Evolutionary conservation across 768 basidiomycete genomes (phyloP).

Genomic region (Rhizopogon vesiculosus): DNA sequence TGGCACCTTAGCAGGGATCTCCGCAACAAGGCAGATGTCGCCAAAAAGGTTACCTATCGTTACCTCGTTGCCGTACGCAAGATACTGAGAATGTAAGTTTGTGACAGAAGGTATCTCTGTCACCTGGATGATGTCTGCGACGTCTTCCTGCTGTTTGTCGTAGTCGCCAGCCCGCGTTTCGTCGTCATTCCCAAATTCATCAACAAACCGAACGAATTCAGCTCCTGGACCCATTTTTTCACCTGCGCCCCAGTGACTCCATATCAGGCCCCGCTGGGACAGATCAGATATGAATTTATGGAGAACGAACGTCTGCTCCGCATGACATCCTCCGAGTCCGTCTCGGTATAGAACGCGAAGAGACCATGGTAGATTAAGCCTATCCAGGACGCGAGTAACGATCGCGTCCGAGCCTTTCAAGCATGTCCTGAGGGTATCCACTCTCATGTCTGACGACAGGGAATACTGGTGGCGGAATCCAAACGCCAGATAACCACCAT

Average conservation of each 20-base stretch:
- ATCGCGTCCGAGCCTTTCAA: slow-evolving; percentile 29
- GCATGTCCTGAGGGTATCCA: slow-evolving; percentile 10
- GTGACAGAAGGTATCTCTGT: slow-evolving; percentile 8
- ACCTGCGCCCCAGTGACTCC: not conserved
- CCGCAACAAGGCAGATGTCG: slow-evolving; percentile 9
- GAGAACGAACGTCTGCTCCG: not conserved
- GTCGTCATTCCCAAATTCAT: not conserved
- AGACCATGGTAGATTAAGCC: slow-evolving; percentile 11
- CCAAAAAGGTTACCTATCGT: slow-evolving; percentile 12
- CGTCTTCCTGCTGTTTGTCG: not conserved
- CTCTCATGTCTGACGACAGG: slow-evolving; percentile 8
- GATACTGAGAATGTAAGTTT: slow-evolving; percentile 2
- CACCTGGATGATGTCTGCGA: slow-evolving; percentile 2
- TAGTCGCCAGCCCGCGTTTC: not conserved
- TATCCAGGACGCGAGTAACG: slow-evolving; percentile 13
- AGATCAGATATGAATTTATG: not conserved
- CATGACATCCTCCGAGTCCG: not conserved
- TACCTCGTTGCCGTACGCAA: slow-evolving; percentile 16
- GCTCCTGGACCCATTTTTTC: not conserved
- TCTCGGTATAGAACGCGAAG: slow-evolving; percentile 18
- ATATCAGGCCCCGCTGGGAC: not conserved
- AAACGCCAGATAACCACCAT: slow-evolving; percentile 31
- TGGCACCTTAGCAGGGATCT: not conserved
- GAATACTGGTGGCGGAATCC: slow-evolving; percentile 33
- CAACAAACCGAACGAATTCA: not conserved